phyloP scores from a whole-genome alignment of 768 basidiomycete genomes.

The Amanita pallidorosea region DNA sequence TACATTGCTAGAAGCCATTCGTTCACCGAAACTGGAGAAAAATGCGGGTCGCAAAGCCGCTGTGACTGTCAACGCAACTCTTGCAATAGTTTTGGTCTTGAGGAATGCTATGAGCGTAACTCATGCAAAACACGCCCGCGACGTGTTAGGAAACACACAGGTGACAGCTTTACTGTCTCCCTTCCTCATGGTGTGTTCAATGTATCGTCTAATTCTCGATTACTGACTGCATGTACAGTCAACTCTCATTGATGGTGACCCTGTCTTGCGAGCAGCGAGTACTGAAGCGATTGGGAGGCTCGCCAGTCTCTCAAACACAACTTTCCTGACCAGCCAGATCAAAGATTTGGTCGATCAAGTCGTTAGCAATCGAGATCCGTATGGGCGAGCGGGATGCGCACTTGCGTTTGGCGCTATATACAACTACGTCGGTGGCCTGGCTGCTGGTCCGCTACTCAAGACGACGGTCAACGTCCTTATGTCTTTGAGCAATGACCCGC shows the following conservation, averaged over 20 bases:
- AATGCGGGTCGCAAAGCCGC: conserved; percentile 84
- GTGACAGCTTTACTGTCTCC: conserved; percentile 51
- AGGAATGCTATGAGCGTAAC: conserved; percentile 37
- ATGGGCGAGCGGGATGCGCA: conserved; percentile 88
- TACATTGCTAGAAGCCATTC: conserved; percentile 52
- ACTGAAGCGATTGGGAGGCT: conserved; percentile 88
- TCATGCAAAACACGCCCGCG: conserved; percentile 47
- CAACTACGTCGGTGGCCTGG: conserved; percentile 85
- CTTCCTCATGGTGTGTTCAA: conserved; percentile 61
- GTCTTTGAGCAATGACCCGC: conserved; percentile 92
- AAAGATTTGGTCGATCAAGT: conserved; percentile 90
- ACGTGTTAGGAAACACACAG: conserved; percentile 56
- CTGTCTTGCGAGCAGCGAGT: conserved; percentile 61
- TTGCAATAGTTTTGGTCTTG: conserved; percentile 65
- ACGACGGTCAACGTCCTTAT: conserved; percentile 92
- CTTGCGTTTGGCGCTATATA: conserved; percentile 90
- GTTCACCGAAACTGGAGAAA: conserved; percentile 73
- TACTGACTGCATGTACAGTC: conserved; percentile 33
- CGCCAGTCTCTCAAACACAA: conserved; percentile 71
- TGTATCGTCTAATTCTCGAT: background rate
- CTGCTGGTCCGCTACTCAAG: conserved; percentile 88
- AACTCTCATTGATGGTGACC: conserved; percentile 71
- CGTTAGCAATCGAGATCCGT: conserved; percentile 88
- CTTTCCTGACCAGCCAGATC: conserved; percentile 77
- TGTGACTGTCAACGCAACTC: conserved; percentile 66